Base-by-base conservation (phyloP, 148 eudicot genomes). In the Drosera capensis region DNA sequence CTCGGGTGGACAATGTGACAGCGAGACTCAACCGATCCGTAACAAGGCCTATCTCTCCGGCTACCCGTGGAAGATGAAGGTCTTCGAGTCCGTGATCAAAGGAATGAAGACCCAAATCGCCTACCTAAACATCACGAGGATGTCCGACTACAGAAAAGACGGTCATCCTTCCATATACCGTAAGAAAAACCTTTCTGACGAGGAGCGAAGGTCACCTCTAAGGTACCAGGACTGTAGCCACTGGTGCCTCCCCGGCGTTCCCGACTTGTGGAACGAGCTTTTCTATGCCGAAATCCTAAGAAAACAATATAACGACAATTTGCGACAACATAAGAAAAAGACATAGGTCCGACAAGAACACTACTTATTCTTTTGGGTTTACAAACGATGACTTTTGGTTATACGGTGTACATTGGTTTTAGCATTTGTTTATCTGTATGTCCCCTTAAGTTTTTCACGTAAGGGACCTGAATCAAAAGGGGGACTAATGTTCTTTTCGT, bases 211-310 rank as follows among this genome's bases (percentile, higher is more conserved):
- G 14, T 49, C 59, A 5, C 58, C 63, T 6, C 14, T 50, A 34
- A 63, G 60, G 28, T 64, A 55, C 39, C 87, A 79, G 49, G 86
- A 83, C 44, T 83, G 94, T 64, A 69, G 80, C 12, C 86, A 83
- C 54, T 83, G 94, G 94, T 83, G 94, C 49, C 73, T 83, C 29
- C 94, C 94, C 28, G 94, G 87, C 25, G 80, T 83, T 15, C 94
- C 94, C 3, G 94, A 82, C 63, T 63, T 71, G 4, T 82, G 94
- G 94, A 82, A 82, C 17, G 73, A 73, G 46, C 51, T 79, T 22
- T 46, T 83, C 14, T 83, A 63, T 67, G 63, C 72, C 35, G 68
- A 75, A 19, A 41, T 82, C 37, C 63, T 75, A 70, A 25, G 64
- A 34, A 66, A 58, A 45, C 54, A 66, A 36, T 50, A 58, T n/a